Percentiles rank a stretch among this genome's conserved stretches.
Conservation (phyloP, 129 eudicot species). For the Escallonia rubra region DNA sequence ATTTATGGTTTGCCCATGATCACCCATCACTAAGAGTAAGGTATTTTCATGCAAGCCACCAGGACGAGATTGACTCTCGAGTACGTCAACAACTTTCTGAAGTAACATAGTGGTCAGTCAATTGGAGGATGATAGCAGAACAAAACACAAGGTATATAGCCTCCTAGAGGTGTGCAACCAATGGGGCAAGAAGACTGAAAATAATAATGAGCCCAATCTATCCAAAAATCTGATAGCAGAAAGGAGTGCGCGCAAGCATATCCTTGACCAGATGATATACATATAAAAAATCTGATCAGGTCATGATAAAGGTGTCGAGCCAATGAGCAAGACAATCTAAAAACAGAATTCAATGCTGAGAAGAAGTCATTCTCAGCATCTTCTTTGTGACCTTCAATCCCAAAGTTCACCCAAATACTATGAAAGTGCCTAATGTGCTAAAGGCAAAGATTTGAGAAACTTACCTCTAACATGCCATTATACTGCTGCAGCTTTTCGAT, state of each 20-base stretch:
- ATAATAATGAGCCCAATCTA: background rate
- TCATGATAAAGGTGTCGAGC: too few species aligned
- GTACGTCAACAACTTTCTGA: conserved; percentile 74
- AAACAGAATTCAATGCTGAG: too few species aligned
- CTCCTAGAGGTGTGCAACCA: conserved; percentile 1
- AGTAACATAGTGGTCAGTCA: conserved; percentile 19
- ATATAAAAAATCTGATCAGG: too few species aligned
- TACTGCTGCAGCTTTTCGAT: conserved; percentile 84
- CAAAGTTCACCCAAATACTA: too few species aligned
- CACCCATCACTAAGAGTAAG: conserved; percentile 95
- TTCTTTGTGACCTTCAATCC: background rate
- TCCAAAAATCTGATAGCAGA: background rate
- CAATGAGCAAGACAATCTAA: too few species aligned
- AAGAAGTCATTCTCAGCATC: background rate
- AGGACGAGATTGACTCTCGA: conserved; percentile 69
- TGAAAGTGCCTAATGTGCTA: background rate
- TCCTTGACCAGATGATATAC: too few species aligned
- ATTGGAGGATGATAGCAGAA: background rate
- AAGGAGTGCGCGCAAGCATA: too few species aligned
- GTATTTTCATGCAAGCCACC: conserved; percentile 92
- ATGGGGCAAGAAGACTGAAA: background rate
- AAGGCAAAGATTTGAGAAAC: conserved; percentile 3
- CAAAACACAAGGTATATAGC: background rate
- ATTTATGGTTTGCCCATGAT: conserved; percentile 96
- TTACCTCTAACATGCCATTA: conserved; percentile 69